Base-by-base conservation (phyloP, 495 filamentous ascomycete species). In the Penicillium chermesinum region DNA sequence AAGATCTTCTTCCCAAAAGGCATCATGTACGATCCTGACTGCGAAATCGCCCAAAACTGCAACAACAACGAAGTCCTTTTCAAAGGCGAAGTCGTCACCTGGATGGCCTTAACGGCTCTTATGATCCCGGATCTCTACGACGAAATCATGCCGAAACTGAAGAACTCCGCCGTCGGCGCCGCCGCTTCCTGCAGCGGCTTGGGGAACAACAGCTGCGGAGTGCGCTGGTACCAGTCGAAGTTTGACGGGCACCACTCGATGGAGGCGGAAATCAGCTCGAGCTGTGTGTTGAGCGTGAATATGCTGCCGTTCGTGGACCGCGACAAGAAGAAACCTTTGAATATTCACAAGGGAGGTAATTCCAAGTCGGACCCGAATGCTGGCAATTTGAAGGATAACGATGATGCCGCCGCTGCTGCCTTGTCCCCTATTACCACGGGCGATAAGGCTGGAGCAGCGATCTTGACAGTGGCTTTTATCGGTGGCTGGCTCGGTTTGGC, bases 51-150 rank as follows among this genome's bases (percentile, higher is more conserved):
- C 12, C 68, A 63, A 35, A 75, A 71, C 41, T 89, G 86, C 68
- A 72, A 84, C 62, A 61, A 78, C 45, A 87, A 91, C 65, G 84
- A 89, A 59, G 79, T 83, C 45, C 80, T 81, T 18, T 93, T 94
- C 78, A 91, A 91, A 61, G 86, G 85, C 2, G 85, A 88, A 53
- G 73, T 89, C 7, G 69, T 83, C 8, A 78, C 83, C 8, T 91
- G 87, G 85, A 79, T 95, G 68, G 82, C 84, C 1, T 74, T 79
- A 3, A 80, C 83, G 4, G 81, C 82, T 0, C 81, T 89, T 46
- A 75, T 90, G 1, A 69, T 71, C 13, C 73, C 73, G 4, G 85
- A 76, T 56, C 88, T 84, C 0, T 76, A 71, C 41, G 63, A 75
- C 39, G 60, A 60, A 3, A 81, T 95, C 63, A 79, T 82, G 62